phyloP scores from a whole-genome alignment of 352 stramenopile species.

The Globisporangium canariense region DNA sequence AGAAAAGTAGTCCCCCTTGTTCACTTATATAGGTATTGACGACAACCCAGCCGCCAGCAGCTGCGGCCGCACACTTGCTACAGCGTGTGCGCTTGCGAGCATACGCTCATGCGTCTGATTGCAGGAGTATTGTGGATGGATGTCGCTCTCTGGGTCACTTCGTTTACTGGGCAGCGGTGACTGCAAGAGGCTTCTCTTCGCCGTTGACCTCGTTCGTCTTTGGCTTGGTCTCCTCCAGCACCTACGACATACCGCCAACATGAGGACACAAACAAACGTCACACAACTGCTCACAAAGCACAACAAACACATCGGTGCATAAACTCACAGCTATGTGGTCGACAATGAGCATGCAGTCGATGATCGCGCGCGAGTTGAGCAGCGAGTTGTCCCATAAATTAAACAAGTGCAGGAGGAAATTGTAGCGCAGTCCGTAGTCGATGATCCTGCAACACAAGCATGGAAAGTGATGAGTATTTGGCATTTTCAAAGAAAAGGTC shows the following conservation, averaged over 20 bases:
- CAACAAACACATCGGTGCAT: neutral
- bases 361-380: constrained; percentile 79
- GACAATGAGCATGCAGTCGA: constrained; percentile 87
- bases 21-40: constrained; percentile 8
- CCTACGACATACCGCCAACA: constrained; percentile 11
- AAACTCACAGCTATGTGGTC: constrained; percentile 50
- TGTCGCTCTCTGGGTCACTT: neutral
- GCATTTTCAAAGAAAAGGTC: neutral
- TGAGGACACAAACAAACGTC: neutral
- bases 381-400: constrained; percentile 91
- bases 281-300: neutral
- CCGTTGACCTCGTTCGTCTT: constrained; percentile 4
- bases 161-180: neutral
- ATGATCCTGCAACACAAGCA: constrained; percentile 38
- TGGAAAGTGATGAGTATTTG: constrained; percentile 1
- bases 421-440: constrained; percentile 73
- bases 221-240: constrained; percentile 33
- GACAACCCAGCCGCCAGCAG: neutral
- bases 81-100: neutral
- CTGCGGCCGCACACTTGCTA: neutral
- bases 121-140: neutral
- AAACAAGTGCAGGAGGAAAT: constrained; percentile 87
- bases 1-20: neutral
- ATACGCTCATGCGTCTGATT: neutral
- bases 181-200: neutral